phyloP scores from a whole-genome alignment of 495 filamentous ascomycete genomes.

The Penicillium bovifimosum region DNA sequence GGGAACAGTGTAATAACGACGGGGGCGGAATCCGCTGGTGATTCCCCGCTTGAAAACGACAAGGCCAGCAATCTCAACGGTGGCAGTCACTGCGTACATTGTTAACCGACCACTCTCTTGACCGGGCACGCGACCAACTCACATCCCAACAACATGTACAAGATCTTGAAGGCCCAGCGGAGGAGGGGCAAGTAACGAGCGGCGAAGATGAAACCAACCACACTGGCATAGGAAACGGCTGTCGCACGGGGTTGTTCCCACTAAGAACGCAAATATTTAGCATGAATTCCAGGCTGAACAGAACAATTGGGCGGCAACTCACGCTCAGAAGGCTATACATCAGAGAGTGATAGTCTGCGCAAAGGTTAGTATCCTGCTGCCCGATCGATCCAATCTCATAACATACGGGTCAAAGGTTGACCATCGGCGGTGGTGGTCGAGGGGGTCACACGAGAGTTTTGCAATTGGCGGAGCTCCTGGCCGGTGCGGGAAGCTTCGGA shows the following conservation, averaged over 20 bases:
- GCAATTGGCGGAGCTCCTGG: conserved; percentile 70
- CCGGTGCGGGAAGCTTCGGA: conserved; percentile 65
- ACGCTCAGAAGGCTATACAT: conserved; percentile 83
- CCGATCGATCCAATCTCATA: not conserved
- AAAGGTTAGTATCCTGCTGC: conserved; percentile 12
- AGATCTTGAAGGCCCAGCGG: conserved; percentile 80
- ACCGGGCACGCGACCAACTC: conserved; percentile 30
- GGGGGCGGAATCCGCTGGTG: conserved; percentile 79
- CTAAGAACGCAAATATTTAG: conserved; percentile 35
- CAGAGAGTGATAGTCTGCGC: conserved; percentile 82
- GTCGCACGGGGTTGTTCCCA: conserved; percentile 77
- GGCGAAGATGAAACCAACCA: conserved; percentile 77
- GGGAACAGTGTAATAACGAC: conserved; percentile 86
- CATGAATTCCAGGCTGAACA: conserved; percentile 4
- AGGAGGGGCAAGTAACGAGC: conserved; percentile 85
- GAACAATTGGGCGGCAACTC: conserved; percentile 24
- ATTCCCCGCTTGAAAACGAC: conserved; percentile 70
- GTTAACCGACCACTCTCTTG: conserved; percentile 10
- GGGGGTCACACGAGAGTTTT: conserved; percentile 63
- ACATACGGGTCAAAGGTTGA: conserved; percentile 77
- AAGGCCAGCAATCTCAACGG: conserved; percentile 72
- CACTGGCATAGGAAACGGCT: conserved; percentile 69
- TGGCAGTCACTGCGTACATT: conserved; percentile 56
- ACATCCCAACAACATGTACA: conserved; percentile 65
- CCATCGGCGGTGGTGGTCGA: conserved; percentile 67